Evolutionary conservation across 768 basidiomycete genomes (phyloP).

Genomic region (Lepiota venenata): DNA sequence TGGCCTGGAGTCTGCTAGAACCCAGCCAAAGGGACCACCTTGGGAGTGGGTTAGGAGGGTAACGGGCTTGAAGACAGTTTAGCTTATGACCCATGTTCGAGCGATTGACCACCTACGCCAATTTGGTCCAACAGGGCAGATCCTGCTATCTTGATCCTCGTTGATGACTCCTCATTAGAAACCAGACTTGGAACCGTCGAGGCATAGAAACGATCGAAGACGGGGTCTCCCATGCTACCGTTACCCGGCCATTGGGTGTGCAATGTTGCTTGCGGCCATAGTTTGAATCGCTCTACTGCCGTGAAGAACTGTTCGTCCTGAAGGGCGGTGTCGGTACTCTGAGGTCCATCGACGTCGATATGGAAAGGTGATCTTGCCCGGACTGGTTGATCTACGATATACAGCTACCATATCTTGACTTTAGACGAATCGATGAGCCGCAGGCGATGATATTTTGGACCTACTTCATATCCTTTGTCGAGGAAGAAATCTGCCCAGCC

Average conservation of each 20-base stretch:
- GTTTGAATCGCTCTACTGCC: conserved; percentile 32
- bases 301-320: conserved; percentile 39
- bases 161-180: conserved; percentile 30
- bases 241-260: conserved; percentile 54
- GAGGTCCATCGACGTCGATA: conserved; percentile 32
- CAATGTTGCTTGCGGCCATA: conserved; percentile 44
- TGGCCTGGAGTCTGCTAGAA: conserved; percentile 44
- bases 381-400: conserved; percentile 43
- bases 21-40: conserved; percentile 46
- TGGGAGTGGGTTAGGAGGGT: conserved; percentile 51
- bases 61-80: conserved; percentile 30
- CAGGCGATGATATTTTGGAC: conserved; percentile 1
- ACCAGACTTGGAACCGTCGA: conserved; percentile 37
- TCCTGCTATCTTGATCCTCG: conserved; percentile 38
- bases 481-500: conserved; percentile 59
- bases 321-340: conserved; percentile 23
- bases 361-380: conserved; percentile 46
- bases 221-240: conserved; percentile 39
- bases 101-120: conserved; percentile 32
- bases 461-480: conserved; percentile 46
- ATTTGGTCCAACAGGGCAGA: conserved; percentile 41
- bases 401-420: conserved; percentile 26
- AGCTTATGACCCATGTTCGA: not conserved
- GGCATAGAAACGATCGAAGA: conserved; percentile 44
- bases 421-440: no score